These are phyloP conservation scores for Solanum corneliomulleri DNA, from an alignment of 257 asterid genomes.

Conservation along the genomic window DNA sequence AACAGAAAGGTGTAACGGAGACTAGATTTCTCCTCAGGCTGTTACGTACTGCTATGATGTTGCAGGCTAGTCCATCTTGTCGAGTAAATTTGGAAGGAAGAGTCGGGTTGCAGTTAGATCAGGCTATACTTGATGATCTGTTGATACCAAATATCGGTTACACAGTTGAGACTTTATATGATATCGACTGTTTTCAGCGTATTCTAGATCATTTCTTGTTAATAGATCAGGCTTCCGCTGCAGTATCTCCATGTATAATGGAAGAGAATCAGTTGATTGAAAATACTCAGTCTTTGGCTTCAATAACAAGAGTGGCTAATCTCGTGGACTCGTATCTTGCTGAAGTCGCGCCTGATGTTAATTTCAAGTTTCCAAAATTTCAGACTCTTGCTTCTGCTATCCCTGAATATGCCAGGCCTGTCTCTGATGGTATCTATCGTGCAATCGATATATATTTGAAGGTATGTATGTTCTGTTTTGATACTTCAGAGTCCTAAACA, in stretches of 20 bases:
- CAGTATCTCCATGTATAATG: conserved; percentile 45
- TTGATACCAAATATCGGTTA: conserved; percentile 61
- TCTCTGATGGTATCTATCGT: conserved; percentile 73
- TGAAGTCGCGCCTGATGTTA: conserved; percentile 74
- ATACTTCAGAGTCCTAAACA: too few relatives aligned
- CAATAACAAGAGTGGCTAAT: conserved; percentile 74
- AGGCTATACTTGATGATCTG: conserved; percentile 59
- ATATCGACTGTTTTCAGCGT: conserved; percentile 82
- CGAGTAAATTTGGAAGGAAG: conserved; percentile 64
- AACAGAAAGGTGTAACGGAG: conserved; percentile 48
- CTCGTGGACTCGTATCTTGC: conserved; percentile 79
- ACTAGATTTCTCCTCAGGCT: conserved; percentile 65
- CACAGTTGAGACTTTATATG: conserved; percentile 59
- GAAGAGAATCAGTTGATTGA: conserved; percentile 47
- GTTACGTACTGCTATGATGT: conserved; percentile 56
- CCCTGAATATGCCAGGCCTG: conserved; percentile 82
- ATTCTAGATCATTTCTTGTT: conserved; percentile 74
- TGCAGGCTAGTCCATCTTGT: conserved; percentile 54
- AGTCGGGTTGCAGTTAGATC: conserved; percentile 70
- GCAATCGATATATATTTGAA: conserved; percentile 82
- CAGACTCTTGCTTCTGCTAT: conserved; percentile 65
- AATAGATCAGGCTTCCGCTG: conserved; percentile 43
- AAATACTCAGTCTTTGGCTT: conserved; percentile 26
- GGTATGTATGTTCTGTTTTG: conserved; percentile 19
- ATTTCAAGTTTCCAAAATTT: conserved; percentile 64